Percentiles rank a stretch among this genome's conserved stretches.
Evolutionary conservation across 768 basidiomycete species (phyloP).

Genomic region (Tulasnella sp.): DNA sequence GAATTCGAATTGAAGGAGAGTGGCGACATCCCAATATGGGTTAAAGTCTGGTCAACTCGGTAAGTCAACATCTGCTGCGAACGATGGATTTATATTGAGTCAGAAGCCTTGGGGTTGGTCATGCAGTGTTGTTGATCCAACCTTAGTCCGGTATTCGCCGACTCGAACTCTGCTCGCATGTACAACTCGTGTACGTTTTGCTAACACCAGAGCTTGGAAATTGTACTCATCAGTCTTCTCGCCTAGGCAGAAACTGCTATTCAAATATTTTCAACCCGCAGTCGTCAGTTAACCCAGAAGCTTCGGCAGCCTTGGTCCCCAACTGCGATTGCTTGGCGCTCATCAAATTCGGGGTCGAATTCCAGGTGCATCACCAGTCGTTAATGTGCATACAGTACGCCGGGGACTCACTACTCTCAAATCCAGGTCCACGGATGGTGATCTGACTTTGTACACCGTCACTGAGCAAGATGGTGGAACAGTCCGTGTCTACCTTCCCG

Average conservation of each 20-base stretch:
- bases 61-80: constrained; percentile 40
- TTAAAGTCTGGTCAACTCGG: constrained; percentile 72
- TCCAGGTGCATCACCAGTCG: constrained; percentile 52
- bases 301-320: constrained; percentile 77
- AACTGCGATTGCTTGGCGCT: constrained; percentile 71
- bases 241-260: constrained; percentile 53
- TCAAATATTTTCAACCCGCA: constrained; percentile 71
- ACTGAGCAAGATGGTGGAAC: constrained; percentile 69
- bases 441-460: constrained; percentile 79
- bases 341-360: constrained; percentile 57
- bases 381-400: neutral
- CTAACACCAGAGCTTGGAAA: neutral
- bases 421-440: constrained; percentile 55
- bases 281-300: constrained; percentile 66
- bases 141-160: constrained; percentile 65
- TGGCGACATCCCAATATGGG: constrained; percentile 83
- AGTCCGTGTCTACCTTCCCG: constrained; percentile 82
- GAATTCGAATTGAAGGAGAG: constrained; percentile 79
- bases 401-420: neutral
- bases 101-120: neutral
- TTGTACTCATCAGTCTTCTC: neutral
- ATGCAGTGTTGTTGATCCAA: neutral
- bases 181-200: constrained; percentile 56
- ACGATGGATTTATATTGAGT: neutral
- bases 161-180: constrained; percentile 75